phyloP scores from a whole-genome alignment of 306 rosid genomes.

The Fagus sylvatica region DNA sequence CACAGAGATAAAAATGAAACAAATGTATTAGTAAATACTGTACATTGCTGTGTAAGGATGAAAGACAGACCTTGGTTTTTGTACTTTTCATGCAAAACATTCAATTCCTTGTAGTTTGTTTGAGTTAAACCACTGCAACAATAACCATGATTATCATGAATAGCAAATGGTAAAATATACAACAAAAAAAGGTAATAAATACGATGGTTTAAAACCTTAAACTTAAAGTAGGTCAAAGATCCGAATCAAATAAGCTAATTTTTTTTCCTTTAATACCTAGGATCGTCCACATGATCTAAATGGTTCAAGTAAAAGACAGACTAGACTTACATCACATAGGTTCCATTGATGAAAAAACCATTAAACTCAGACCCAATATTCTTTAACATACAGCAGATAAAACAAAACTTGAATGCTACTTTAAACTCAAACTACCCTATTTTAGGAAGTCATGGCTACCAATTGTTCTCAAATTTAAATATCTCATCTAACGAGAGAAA shows the following conservation, averaged over 20 bases:
- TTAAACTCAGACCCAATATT: not conserved
- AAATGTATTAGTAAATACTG: not conserved
- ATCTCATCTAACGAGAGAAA: not conserved
- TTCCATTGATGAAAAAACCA: not conserved
- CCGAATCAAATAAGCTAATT: not conserved
- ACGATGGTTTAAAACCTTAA: not conserved
- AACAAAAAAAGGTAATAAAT: not conserved
- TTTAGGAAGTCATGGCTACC: not conserved
- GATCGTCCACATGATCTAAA: not conserved
- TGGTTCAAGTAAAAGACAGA: not conserved
- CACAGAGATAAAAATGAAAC: not conserved
- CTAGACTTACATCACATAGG: not conserved
- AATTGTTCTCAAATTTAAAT: not conserved
- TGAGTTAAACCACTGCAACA: conserved; percentile 82
- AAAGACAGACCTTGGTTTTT: conserved; percentile 62
- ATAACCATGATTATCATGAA: not conserved
- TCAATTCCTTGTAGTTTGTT: conserved; percentile 82
- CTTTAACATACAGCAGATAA: not conserved
- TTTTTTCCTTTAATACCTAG: not conserved
- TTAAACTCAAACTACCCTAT: not conserved
- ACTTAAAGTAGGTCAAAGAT: not conserved
- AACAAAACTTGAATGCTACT: not conserved
- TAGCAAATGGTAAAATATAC: conserved; percentile 9
- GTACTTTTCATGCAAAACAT: conserved; percentile 67
- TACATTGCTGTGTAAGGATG: not conserved